These are phyloP conservation scores for Triticum turgidum DNA, from an alignment of 176 grass and related monocot species.

Conservation along the genomic window DNA sequence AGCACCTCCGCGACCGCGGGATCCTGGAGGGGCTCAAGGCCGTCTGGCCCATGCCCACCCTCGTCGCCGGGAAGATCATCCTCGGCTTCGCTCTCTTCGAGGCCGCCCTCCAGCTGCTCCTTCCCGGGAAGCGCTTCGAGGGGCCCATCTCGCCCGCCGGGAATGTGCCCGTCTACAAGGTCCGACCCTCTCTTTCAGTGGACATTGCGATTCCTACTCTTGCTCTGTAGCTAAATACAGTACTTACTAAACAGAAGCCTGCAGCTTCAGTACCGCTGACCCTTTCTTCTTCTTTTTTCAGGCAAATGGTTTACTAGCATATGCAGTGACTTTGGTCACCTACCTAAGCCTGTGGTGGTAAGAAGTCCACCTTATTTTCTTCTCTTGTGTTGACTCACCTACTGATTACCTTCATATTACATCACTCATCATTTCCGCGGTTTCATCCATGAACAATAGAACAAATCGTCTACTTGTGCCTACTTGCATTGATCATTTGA, in stretches of 20 bases:
- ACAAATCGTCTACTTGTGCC: not conserved
- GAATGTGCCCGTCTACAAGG: conserved; percentile 96
- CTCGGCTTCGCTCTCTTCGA: conserved; percentile 89
- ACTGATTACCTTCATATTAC: not conserved
- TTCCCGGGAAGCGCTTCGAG: conserved; percentile 88
- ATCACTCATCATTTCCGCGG: not conserved
- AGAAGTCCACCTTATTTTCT: conserved; percentile 44
- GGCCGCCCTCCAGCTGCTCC: conserved; percentile 79
- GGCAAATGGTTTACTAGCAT: conserved; percentile 98
- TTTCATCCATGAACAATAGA: not conserved
- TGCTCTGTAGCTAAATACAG: not conserved
- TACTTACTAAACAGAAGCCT: not conserved
- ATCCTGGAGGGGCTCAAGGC: conserved; percentile 62
- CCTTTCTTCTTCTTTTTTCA: not conserved
- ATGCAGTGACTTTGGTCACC: conserved; percentile 83
- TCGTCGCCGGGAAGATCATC: conserved; percentile 86
- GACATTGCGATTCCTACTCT: not conserved
- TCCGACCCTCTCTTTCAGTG: conserved; percentile 5
- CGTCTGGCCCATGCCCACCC: conserved; percentile 78
- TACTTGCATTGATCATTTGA: not conserved
- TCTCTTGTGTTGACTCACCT: not conserved
- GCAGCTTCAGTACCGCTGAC: not conserved
- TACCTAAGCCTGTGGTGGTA: conserved; percentile 96
- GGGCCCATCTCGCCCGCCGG: conserved; percentile 72
- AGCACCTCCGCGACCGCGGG: conserved; percentile 66